A percentile compares a stretch with the other conserved stretches of the same genome.
Evolutionary conservation across 2,329 filamentous ascomycete genomes (phyloP).

Genomic region (Teratosphaeria viscida): DNA sequence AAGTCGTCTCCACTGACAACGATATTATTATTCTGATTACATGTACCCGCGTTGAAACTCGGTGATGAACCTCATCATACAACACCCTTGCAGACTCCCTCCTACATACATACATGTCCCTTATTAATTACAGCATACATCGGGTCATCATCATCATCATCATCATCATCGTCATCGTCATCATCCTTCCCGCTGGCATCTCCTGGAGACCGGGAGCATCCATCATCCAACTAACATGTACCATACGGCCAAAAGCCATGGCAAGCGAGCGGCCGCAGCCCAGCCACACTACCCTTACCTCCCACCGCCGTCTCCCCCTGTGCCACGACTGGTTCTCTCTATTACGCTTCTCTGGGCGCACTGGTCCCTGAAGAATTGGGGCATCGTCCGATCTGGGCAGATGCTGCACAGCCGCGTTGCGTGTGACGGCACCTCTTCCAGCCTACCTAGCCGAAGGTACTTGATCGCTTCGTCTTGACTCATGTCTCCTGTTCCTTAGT

Average conservation of each 20-base stretch:
- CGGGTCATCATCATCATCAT: background rate
- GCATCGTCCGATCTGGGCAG: background rate
- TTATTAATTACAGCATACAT: background rate
- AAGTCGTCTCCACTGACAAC: background rate
- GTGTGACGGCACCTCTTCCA: background rate
- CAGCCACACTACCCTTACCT: background rate
- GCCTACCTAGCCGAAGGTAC: background rate
- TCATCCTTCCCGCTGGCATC: no score
- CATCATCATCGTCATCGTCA: no score
- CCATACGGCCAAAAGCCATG: background rate
- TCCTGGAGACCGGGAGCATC: no score
- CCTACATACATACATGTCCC: no score
- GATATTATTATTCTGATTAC: no score
- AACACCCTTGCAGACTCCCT: background rate
- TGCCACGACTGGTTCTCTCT: background rate
- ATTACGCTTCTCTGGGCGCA: background rate
- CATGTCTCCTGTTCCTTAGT: background rate
- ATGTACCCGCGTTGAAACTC: background rate
- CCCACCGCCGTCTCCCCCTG: background rate
- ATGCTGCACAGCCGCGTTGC: background rate
- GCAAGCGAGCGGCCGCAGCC: background rate
- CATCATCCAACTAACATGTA: no score
- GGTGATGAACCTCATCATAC: background rate
- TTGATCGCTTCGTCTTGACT: background rate
- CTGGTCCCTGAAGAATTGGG: background rate